Evolutionary conservation across 192 early-diverging fungal species (phyloP).

Genomic region (Obelidium mucronatum): DNA sequence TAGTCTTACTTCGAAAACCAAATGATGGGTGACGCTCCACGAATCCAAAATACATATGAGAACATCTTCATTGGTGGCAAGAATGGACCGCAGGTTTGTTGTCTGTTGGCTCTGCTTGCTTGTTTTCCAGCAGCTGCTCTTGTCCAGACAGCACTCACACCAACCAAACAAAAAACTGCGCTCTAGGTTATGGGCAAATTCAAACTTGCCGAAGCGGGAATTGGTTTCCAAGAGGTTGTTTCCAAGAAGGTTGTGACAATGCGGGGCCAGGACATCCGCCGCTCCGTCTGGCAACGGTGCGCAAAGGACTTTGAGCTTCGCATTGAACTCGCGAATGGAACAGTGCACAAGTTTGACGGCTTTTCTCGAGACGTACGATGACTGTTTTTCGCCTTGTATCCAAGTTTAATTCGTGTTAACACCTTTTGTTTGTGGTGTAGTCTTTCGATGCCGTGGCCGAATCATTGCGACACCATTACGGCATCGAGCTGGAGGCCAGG

Average conservation of each 20-base stretch:
- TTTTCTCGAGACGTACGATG: conserved; percentile 75
- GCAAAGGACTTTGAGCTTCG: conserved; percentile 87
- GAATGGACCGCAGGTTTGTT: conserved; percentile 47
- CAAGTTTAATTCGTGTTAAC: conserved; percentile 16
- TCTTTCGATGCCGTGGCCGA: conserved; percentile 84
- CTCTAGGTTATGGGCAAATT: conserved; percentile 50
- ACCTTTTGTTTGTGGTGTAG: conserved; percentile 48
- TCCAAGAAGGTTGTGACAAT: conserved; percentile 64
- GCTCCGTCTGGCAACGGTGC: conserved; percentile 69
- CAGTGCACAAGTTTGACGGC: conserved; percentile 87
- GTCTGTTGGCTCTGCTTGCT: neutral
- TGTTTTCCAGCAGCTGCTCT: neutral
- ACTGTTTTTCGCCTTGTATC: neutral
- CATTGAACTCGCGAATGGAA: conserved; percentile 76
- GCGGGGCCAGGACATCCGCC: conserved; percentile 67
- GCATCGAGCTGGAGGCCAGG: conserved; percentile 76
- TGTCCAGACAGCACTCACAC: no score
- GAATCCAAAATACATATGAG: conserved; percentile 40
- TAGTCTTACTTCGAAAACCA: neutral
- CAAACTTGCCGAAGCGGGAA: conserved; percentile 61
- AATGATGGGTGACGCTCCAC: conserved; percentile 17
- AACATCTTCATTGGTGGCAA: conserved; percentile 54
- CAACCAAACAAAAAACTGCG: no score
- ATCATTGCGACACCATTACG: conserved; percentile 73
- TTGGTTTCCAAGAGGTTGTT: conserved; percentile 78